Percentiles rank a stretch among this genome's conserved stretches.
phyloP scores from a whole-genome alignment of 495 filamentous ascomycete species.

The Haplographium delicatum region DNA sequence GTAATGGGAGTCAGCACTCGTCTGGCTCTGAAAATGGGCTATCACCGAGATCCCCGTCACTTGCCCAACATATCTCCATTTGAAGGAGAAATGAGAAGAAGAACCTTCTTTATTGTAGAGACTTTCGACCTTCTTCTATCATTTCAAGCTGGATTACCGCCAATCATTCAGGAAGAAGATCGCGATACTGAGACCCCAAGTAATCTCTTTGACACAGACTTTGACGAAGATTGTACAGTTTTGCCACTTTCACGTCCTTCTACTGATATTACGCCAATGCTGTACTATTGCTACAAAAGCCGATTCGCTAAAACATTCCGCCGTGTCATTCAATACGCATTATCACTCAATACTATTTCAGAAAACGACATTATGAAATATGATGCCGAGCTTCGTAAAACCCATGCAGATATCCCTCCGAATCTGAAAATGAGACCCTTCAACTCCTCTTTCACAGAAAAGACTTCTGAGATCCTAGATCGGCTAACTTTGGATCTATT shows the following conservation, averaged over 20 bases:
- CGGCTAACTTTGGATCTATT: slow-evolving; percentile 62
- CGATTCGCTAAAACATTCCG: slow-evolving; percentile 33
- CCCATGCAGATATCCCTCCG: slow-evolving; percentile 47
- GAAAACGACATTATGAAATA: slow-evolving; percentile 65
- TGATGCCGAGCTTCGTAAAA: slow-evolving; percentile 55
- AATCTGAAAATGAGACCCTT: slow-evolving; percentile 56
- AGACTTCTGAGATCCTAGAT: slow-evolving; percentile 57
- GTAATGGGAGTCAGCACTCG: slow-evolving; percentile 30
- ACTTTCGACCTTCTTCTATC: slow-evolving; percentile 52
- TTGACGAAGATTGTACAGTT: slow-evolving; percentile 35
- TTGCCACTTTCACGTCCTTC: slow-evolving; percentile 38
- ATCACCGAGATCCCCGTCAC: slow-evolving; percentile 65
- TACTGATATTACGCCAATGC: slow-evolving; percentile 39
- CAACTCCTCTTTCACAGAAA: slow-evolving; percentile 54
- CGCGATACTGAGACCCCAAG: slow-evolving; percentile 39
- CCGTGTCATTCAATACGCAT: slow-evolving; percentile 32
- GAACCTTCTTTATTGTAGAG: slow-evolving; percentile 41
- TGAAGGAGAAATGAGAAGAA: slow-evolving; percentile 52
- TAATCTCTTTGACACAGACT: slow-evolving; percentile 44
- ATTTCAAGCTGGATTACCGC: slow-evolving; percentile 50
- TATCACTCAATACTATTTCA: slow-evolving; percentile 32
- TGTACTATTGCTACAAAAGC: slow-evolving; percentile 45
- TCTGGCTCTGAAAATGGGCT: slow-evolving; percentile 34
- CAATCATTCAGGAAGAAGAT: slow-evolving; percentile 42
- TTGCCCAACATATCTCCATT: slow-evolving; percentile 79